Base-by-base conservation (phyloP, 1,284 basidiomycete genomes). In the Cryptococcus sp. region DNA sequence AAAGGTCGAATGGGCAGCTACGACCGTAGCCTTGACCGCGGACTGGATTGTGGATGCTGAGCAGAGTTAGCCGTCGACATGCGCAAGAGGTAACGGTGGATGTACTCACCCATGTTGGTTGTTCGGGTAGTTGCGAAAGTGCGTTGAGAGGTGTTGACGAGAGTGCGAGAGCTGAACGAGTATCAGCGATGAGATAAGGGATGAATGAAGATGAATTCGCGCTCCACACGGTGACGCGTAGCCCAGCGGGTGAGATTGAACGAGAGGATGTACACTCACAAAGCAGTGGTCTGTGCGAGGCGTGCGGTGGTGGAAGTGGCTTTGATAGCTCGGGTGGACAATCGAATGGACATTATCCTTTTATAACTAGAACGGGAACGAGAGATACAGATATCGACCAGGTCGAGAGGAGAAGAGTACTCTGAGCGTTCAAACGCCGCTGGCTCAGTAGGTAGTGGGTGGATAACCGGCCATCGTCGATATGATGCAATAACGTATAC, bases 1-100 rank as follows among this genome's bases (percentile, higher is more conserved):
- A 40, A 81, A 82, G 35, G 84, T 79, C 43, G 80, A 79, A 68
- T 87, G 86, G 0, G 85, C 85, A 47, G 83, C 80, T 38, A 80
- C 65, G 58, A 86, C 69, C 45, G 84, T 65, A 40, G 83, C 83
- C 23, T 83, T 69, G 83, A 87, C 83, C 66, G 76, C 60, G 52
- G 73, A 72, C 25, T 15, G 23, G 46, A n/a, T 30, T 19, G 47
- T 35, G 27, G 41, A 19, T 1, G 43, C 25, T 54, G 7, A 40
- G 42, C 16, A 39, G 5, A 2, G n/a, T n/a, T 10, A 20, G 47
- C 6, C 8, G 5, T 19, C 17, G 22, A n/a, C 45, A 25, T 25
- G 6, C 5, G 15, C 38, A 25, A 13, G 17, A 13, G 20, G 10
- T 17, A 41, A 23, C 6, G 23, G 19, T 38, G 25, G 17, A 15